Base-by-base conservation (phyloP, 208 protist species). In the Trypanosomatidae sp. region DNA sequence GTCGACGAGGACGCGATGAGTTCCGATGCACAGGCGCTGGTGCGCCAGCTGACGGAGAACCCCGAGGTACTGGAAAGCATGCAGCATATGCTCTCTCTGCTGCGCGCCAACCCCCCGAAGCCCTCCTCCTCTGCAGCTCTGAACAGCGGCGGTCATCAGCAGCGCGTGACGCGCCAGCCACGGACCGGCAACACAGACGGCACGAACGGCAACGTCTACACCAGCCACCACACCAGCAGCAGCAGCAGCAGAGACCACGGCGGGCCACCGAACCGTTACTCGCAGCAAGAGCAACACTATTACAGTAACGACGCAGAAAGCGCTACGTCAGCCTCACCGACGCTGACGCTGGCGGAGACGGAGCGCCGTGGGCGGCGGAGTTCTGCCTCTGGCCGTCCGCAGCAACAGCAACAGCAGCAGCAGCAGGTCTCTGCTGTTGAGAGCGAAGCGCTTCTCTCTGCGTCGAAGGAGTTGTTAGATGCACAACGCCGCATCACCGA, bases 41-140 rank as follows among this genome's bases (percentile, higher is more conserved):
- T 94, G 50, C 89, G 89, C 71, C 87, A 94, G 72, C 80, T 94
- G 10, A 72, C 85, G 3, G 74, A 77, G 10, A 89, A 94, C 59
- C 89, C 89, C 25, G 79, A 94, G 58, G 82, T 91, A 56, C 59
- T 94, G 53, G 76, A 69, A 28, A 83, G 90, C 50, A 77, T 94
- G 69, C 89, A 94, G 72, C 79, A 72, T 62, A 66, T 94, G 39
- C 76, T 94, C 10, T 71, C 86, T 2, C 55, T 90, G 28, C 64
- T 93, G 43, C 71, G 73, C 33, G 64, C 55, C 19, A 82, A 77
- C 52, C 69, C 76, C 28, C 55, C 62, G 9, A 41, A 65, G 33
- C 7, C 10, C 47, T 19, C 13, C 53, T 17, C n/a, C 46, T 28
- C 2, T n/a, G n/a, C 28, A 64, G n/a, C 52, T 28, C 5, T 28